phyloP scores from a whole-genome alignment of 208 protist genomes.

The Trypanosoma scelopori region DNA sequence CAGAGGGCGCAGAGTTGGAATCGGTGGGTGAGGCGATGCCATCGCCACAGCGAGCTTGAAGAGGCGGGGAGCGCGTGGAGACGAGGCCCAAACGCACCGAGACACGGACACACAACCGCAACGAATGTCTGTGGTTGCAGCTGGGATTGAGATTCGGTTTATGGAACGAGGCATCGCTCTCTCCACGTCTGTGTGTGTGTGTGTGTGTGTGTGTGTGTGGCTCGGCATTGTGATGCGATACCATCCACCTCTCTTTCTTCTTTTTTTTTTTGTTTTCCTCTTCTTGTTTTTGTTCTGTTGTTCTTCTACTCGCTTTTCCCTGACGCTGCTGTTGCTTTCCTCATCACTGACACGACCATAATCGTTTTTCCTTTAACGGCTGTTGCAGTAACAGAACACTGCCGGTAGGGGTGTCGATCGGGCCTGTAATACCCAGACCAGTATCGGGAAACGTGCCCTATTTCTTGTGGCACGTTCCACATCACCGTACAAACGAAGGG shows the following conservation, averaged over 20 bases:
- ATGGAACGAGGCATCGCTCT: too few relatives aligned
- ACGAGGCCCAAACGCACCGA: not conserved
- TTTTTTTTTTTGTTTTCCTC: not conserved
- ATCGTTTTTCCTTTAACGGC: not conserved
- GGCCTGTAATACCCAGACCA: not conserved
- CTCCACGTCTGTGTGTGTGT: too few relatives aligned
- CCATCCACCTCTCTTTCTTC: not conserved
- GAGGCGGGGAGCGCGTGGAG: not conserved
- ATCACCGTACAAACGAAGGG: not conserved
- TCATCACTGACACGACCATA: not conserved
- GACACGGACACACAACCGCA: not conserved
- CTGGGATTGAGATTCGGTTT: too few relatives aligned
- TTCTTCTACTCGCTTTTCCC: not conserved
- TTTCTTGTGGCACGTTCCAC: not conserved
- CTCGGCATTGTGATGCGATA: too few relatives aligned
- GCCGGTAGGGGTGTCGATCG: not conserved
- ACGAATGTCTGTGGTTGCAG: too few relatives aligned
- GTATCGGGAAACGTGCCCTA: not conserved
- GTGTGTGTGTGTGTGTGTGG: too few relatives aligned
- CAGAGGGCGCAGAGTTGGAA: slow-evolving; percentile 39
- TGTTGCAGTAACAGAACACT: not conserved
- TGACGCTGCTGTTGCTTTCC: not conserved
- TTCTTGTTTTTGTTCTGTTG: too few relatives aligned
- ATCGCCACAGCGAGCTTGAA: slow-evolving; percentile 18
- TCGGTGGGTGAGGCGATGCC: slow-evolving; percentile 37